These are phyloP conservation scores for Nectriaceae sp. DNA, from an alignment of 2,329 filamentous ascomycete genomes.

Conservation along the genomic window DNA sequence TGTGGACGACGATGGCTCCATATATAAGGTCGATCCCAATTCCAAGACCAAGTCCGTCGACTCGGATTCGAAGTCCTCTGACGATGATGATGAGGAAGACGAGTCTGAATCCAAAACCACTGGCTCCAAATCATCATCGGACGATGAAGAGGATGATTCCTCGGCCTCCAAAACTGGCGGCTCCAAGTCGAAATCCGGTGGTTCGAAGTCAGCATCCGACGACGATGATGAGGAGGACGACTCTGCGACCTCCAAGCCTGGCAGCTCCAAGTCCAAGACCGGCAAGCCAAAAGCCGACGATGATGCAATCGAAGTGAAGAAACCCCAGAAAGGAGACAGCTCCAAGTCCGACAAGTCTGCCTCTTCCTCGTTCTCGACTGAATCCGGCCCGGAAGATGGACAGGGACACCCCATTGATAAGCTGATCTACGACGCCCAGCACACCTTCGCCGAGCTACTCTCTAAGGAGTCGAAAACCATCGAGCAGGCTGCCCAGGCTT, in stretches of 20 bases:
- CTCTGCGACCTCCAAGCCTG: neutral
- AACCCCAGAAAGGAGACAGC: neutral
- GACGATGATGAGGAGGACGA: neutral
- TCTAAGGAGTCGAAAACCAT: slow-evolving; percentile 51
- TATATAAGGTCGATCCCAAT: too few relatives aligned
- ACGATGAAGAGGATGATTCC: neutral
- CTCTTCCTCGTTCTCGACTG: neutral
- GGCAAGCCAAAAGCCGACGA: neutral
- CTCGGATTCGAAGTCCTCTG: neutral
- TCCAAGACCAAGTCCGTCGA: neutral
- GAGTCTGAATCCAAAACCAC: neutral
- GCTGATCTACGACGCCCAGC: slow-evolving; percentile 49
- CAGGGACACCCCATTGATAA: slow-evolving; percentile 58
- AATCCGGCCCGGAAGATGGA: too few relatives aligned
- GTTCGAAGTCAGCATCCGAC: neutral
- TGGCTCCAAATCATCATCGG: neutral
- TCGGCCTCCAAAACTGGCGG: neutral
- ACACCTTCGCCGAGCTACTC: slow-evolving; percentile 40
- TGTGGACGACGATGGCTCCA: too few relatives aligned
- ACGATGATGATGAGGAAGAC: neutral
- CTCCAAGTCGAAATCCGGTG: too few relatives aligned
- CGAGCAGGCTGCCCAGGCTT: slow-evolving; percentile 56
- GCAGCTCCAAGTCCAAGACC: neutral
- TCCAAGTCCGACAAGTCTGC: neutral
- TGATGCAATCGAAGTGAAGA: slow-evolving; percentile 1